A percentile compares a stretch with the other conserved stretches of the same genome.
phyloP scores from a whole-genome alignment of 805 yeast species.

The Pichia deserticola region DNA sequence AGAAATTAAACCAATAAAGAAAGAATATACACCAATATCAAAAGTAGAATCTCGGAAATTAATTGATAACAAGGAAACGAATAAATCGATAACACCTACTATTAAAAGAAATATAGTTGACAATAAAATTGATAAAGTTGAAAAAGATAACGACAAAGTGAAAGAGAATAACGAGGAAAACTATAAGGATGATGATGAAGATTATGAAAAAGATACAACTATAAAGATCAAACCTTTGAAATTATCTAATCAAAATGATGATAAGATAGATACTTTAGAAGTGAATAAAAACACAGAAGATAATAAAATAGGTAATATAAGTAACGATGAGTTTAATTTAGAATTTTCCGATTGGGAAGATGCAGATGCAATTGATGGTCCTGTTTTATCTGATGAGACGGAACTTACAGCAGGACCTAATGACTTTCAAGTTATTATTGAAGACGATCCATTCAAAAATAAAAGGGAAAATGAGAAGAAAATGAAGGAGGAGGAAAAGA shows the following conservation, averaged over 20 bases:
- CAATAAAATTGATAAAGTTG: no score
- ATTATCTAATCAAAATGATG: not conserved
- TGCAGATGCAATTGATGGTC: constrained; percentile 11
- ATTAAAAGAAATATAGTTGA: no score
- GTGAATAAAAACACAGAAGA: not conserved
- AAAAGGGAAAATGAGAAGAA: constrained; percentile 6
- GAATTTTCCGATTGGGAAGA: constrained; percentile 24
- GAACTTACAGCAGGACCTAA: constrained; percentile 1
- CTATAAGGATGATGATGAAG: no score
- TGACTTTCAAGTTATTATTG: constrained; percentile 18
- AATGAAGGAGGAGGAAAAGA: not conserved
- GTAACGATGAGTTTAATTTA: constrained; percentile 18
- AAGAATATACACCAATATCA: no score
- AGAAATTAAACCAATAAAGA: not conserved
- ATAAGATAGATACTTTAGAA: not conserved
- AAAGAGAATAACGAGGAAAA: no score
- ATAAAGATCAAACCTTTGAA: no score
- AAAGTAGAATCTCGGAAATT: no score
- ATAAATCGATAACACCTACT: no score
- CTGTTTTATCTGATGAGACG: not conserved
- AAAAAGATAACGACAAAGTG: no score
- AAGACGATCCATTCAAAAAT: constrained; percentile 15
- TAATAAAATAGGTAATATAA: constrained; percentile 8
- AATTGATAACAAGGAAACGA: no score
- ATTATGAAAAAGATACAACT: no score